A percentile compares a stretch with the other conserved stretches of the same genome.
Conservation (phyloP, 306 rosid genomes). For the Rosa multiflora region DNA sequence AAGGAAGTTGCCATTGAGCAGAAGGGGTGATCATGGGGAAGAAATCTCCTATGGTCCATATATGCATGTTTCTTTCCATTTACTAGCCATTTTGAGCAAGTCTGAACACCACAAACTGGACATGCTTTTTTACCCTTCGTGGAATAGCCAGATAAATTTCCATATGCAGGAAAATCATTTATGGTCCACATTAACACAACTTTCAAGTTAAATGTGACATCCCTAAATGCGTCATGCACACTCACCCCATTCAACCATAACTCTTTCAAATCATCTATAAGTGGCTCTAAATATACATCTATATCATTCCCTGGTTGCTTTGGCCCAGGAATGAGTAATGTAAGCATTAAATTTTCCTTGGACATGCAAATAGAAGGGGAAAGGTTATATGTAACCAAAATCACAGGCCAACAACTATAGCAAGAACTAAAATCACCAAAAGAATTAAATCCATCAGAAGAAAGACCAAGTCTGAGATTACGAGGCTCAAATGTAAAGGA, state of each 20-base stretch:
- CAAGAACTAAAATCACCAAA: no score
- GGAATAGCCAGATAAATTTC: not conserved
- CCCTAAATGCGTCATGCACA: not conserved
- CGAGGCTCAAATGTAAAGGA: not conserved
- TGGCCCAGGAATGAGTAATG: not conserved
- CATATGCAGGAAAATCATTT: not conserved
- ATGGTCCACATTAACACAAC: not conserved
- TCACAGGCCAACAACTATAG: no score
- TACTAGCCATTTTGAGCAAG: not conserved
- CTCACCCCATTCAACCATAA: not conserved
- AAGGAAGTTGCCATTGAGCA: not conserved
- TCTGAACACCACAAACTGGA: not conserved
- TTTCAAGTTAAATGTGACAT: not conserved
- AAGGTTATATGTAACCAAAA: no score
- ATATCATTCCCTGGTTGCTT: not conserved
- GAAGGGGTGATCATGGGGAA: not conserved
- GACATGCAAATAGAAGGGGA: no score
- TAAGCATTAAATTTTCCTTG: no score
- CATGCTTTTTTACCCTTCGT: not conserved
- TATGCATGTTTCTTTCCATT: not conserved
- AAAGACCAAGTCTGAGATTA: not conserved
- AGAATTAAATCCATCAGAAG: no score
- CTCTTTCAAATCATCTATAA: not conserved
- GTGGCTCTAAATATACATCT: not conserved
- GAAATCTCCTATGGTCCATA: not conserved